phyloP scores from a whole-genome alignment of 2,329 filamentous ascomycete species.

The Exophiala sp. region DNA sequence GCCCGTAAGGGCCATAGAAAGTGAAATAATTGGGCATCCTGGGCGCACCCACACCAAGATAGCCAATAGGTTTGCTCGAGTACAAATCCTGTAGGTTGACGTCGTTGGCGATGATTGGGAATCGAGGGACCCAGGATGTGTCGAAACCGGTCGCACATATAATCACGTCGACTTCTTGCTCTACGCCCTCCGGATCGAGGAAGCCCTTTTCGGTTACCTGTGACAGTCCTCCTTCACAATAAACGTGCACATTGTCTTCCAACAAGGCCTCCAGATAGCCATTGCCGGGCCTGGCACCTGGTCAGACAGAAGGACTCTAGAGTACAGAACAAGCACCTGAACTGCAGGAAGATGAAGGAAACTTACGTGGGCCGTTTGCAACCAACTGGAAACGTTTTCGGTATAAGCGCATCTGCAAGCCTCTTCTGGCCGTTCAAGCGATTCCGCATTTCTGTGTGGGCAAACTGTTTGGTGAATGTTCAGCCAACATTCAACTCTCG shows the following conservation, averaged over 20 bases:
- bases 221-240: no score
- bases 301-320: no score
- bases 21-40: slow-evolving; percentile 30
- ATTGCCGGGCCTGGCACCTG: no score
- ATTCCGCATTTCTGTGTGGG: slow-evolving; percentile 19
- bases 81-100: slow-evolving; percentile 14
- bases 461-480: not conserved
- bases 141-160: no score
- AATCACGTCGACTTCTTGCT: no score
- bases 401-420: slow-evolving; percentile 25
- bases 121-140: slow-evolving; percentile 8
- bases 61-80: slow-evolving; percentile 24
- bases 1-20: slow-evolving; percentile 26
- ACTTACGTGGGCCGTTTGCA: slow-evolving; percentile 22
- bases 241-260: not conserved
- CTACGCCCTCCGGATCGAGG: no score
- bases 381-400: slow-evolving; percentile 23
- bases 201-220: no score
- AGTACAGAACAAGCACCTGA: not conserved
- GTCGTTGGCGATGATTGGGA: slow-evolving; percentile 6
- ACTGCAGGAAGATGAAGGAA: slow-evolving; percentile 2
- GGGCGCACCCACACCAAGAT: slow-evolving; percentile 3
- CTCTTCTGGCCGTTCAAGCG: slow-evolving; percentile 16
- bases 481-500: not conserved
- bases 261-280: slow-evolving; percentile 1